phyloP scores from a whole-genome alignment of 129 eudicot species.

The Arctium lappa region DNA sequence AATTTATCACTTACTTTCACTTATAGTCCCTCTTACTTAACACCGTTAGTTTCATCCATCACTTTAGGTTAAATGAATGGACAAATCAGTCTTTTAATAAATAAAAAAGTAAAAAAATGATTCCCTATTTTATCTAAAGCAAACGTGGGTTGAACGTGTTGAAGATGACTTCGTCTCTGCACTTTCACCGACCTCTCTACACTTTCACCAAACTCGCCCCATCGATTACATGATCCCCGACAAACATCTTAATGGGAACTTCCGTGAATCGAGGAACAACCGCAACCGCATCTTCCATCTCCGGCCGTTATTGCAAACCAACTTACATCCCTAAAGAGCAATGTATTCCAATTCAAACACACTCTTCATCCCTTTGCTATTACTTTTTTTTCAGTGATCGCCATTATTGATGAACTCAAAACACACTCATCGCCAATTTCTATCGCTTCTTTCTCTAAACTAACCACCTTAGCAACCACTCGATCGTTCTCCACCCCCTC shows the following conservation, averaged over 20 bases:
- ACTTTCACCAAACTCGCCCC: constrained; percentile 27
- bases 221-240: constrained; percentile 36
- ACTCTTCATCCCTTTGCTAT: constrained; percentile 41
- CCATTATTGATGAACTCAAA: constrained; percentile 35
- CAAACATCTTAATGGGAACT: constrained; percentile 63
- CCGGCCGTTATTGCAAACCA: constrained; percentile 68
- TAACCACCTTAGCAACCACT: constrained; percentile 46
- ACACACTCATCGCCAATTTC: constrained; percentile 25
- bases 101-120: too few species aligned
- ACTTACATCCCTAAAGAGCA: constrained; percentile 83
- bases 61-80: too few species aligned
- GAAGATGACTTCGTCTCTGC: too few species aligned
- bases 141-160: too few species aligned
- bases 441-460: constrained; percentile 30
- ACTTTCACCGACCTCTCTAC: too few species aligned
- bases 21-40: too few species aligned
- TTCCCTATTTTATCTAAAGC: too few species aligned
- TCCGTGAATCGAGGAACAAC: constrained; percentile 58
- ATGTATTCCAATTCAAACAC: constrained; percentile 59
- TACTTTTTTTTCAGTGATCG: constrained; percentile 35
- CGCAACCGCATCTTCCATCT: constrained; percentile 83
- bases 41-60: too few species aligned
- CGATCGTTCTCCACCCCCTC: constrained; percentile 32
- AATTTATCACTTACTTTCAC: too few species aligned
- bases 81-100: too few species aligned